Evolutionary conservation across 805 yeast species (phyloP), one percentile per base, ranked within the genome.

Genomic region (Suhomyces canberraensis): DNA sequence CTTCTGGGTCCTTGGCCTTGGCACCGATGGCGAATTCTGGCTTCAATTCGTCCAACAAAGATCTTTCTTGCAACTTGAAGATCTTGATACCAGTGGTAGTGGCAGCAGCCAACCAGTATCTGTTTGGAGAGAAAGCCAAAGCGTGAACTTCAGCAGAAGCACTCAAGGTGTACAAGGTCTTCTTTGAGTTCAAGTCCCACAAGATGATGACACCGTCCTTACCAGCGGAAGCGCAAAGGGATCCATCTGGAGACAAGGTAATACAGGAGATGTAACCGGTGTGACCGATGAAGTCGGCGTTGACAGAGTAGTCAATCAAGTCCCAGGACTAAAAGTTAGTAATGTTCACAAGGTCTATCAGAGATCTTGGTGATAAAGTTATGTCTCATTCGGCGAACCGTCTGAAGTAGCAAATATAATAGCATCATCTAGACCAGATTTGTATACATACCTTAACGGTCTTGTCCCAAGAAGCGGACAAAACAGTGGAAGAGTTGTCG

Each of bases 21-120:
- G 87, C 84, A 51, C 76, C 70, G 63, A 83, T 78, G 63, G 93
- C 86, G 67, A 88, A 87, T 78, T 93, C 98, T 69, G 98, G 97
- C 77, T 86, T 90, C 75, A 93, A 85, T 79, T 90, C 96, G 66
- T 90, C 98, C 74, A 89, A 85, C 70, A 90, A 78, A 60, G 76
- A 76, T 76, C 95, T 84, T 76, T 85, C 90, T 78, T 89, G 93
- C 72, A 93, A 83, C 84, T 90, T 87, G 87, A 81, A 93, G 81
- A 93, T 83, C 86, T 90, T 91, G 80, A 93, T 88, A 66, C 96
- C 93, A 56, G 96, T 76, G 54, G 96, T 76, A 61, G 99, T 93
- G 66, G 98, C 98, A 76, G 98, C 98, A 70, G 95, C 91, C 73
- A 93, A 85, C 98, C 98, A 93, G 95, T 87, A 93, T 84, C 98